Base-by-base conservation (phyloP, 2,329 filamentous ascomycete species). In the Hymenotorrendiella dingleyae region DNA sequence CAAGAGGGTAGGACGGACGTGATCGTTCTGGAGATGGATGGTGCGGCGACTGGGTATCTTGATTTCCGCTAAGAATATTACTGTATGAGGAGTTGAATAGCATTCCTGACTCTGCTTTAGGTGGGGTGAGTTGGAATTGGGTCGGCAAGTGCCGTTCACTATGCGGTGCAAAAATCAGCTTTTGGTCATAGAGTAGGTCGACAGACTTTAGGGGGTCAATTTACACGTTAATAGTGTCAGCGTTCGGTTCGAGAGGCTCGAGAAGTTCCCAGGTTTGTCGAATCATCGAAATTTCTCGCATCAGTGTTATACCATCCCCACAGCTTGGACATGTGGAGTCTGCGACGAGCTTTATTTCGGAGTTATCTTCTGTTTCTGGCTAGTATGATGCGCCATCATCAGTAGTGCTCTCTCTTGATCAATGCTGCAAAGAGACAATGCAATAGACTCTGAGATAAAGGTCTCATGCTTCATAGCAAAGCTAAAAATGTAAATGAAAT, bases 231-330 rank as follows among this genome's bases (percentile, higher is more conserved):
- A 66, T 59, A 1, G 64, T 61, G 40, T 66, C 63, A 2, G 62
- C 57, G 43, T 65, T 62, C 3, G 60, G 55, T 29, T 65, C 60
- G 14, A 67, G 53, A 0, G 62, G 58, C 26, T 60, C 62, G 2
- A 68, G 48, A 6, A 62, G 48, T 27, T 64, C 64, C 63, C 64
- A 68, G 4, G 59, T 57, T 21, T 61, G 56, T 43, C 62, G 58
- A 6, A 55, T 59, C 4, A 65, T 40, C 6, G 57, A 49, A n/a
- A 67, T 53, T 40, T 68, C 65, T 8, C 64, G 63, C 30, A 64
- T 59, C 17, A 64, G 53, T 7, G 59, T 65, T 19, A 65, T 54
- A 19, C 29, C 11, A 34, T 64, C 58, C 10, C 54, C 55, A 43
- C 65, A 68, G 14, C 58, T 47, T 6, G 60, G 28, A 36, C 64